Base-by-base conservation (phyloP, 148 eudicot genomes). In the Arbutus unedo region DNA sequence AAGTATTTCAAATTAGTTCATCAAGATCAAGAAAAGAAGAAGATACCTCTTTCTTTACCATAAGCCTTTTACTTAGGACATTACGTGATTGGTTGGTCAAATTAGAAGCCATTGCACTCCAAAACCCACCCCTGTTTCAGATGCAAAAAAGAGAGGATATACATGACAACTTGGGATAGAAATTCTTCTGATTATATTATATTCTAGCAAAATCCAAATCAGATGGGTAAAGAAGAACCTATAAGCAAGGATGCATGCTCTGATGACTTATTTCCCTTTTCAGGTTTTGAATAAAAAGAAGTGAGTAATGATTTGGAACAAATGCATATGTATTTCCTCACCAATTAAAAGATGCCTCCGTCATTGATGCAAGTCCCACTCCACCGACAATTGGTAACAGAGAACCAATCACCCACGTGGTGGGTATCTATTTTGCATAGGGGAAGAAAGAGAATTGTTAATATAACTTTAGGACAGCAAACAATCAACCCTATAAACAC, bases 31-130 rank as follows among this genome's bases (percentile, higher is more conserved):
- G 16, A 70, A 74, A 62, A 50, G 9, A 62, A 53, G 80, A 66
- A 67, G 5, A 5, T 91, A 96, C 96, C 97, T 92, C 93, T 85
- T 93, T 92, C 90, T 93, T 93, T 82, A 90, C 93, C 99, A 96
- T 93, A 81, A 96, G 90, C 90, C 93, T 94, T 84, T 95, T 95
- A 91, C 98, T 95, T 53, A 95, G 93, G 83, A 95, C 98, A 86
- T 95, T 95, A 60, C 98, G 98, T 66, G 98, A 95, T 88, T 95
- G 98, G 81, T 90, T 90, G 21, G 97, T 90, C 84, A 90, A 70
- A 88, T 95, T 95, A 68, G 98, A 95, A 49, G 97, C 98, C 98
- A 95, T 93, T 62, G 98, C 98, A 91, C 97, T 94, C 91, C 91
- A 96, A 85, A 96, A 96, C 14, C 99, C 99, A 84, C 91, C 90